Conservation (phyloP, 306 rosid species). For the Bauhinia variegata region DNA sequence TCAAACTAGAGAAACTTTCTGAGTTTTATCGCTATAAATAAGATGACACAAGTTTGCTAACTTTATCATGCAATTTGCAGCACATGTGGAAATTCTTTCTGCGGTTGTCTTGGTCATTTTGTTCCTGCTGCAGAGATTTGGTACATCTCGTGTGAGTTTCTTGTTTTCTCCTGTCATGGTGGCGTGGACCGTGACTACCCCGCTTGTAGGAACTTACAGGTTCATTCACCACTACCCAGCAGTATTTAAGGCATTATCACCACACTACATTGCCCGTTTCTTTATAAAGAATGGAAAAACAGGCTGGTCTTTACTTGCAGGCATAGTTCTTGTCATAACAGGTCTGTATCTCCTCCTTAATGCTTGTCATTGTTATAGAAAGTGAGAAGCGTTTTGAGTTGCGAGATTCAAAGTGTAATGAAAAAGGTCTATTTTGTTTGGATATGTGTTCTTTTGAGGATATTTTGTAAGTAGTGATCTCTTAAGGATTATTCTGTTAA, state of each 20-base stretch:
- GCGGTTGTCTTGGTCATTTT: constrained; percentile 60
- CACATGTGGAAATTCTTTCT: constrained; percentile 65
- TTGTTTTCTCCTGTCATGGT: constrained; percentile 88
- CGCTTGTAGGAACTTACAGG: constrained; percentile 80
- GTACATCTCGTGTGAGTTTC: constrained; percentile 84
- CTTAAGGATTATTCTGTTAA: too few relatives aligned
- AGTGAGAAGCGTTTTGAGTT: too few relatives aligned
- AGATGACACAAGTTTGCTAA: background rate
- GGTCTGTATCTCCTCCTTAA: constrained; percentile 47
- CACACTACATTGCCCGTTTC: constrained; percentile 70
- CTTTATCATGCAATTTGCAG: constrained; percentile 46
- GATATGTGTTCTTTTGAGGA: too few relatives aligned
- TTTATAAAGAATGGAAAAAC: constrained; percentile 67
- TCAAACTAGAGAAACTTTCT: background rate
- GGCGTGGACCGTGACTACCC: constrained; percentile 79
- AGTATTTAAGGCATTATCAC: constrained; percentile 77
- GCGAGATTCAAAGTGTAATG: too few relatives aligned
- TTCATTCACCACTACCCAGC: constrained; percentile 65
- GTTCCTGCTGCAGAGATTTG: constrained; percentile 73
- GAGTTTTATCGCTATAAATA: too few relatives aligned
- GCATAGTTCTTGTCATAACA: constrained; percentile 82
- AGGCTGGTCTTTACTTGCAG: constrained; percentile 81
- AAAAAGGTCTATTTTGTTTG: too few relatives aligned
- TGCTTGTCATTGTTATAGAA: background rate
- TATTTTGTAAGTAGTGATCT: background rate